Evolutionary conservation across 108 stramenopile species (phyloP), one percentile per base, ranked within the genome.

Genomic region (Skeletonema potamos): DNA sequence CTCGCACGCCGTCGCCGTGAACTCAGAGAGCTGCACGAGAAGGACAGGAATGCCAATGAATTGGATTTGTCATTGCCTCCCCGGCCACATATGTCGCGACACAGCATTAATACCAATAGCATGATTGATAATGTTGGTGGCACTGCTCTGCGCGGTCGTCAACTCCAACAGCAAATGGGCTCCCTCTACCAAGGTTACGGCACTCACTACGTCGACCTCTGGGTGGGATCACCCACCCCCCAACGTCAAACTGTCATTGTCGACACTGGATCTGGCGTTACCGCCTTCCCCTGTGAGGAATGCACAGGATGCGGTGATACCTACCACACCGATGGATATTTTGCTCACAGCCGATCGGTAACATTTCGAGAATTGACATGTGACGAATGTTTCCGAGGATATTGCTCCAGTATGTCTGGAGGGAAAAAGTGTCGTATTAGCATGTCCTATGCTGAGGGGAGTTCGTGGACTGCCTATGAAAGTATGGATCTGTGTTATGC

Each of bases 241-340:
- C 98, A 99, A 76, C 85, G 98, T 0, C 96, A 97, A 66, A 97
- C 96, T 10, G 94, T 99, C 58, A 99, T 99, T 74, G 93, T 99
- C 64, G 97, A 98, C 77, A 99, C 98, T 17, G 97, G 97, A 1
- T 84, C 81, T 20, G 87, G 88, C 73, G 85, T 89, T 54, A 99
- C 98, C 13, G 97, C 96, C 57, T 99, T 99, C 79, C 97, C 98
- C 9, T 97, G 97, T 75, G 71, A 70, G 26, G 95, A 83, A 51
- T 99, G 98, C 62, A 13, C 68, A 7, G 71, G 79, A 30, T 98
- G 97, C 71, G 97, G 98, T 1, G 56, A 73, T 33, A 6, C 33
- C 2, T 86, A 86, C 57, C 92, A 93, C 62, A 91, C 92, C 17
- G 89, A 91, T 73, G 30, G 29, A 22, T 68, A 75, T 69, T 84